These are phyloP conservation scores for Grosmannia serpens DNA, from an alignment of 2,329 filamentous ascomycete species.

Conservation along the genomic window DNA sequence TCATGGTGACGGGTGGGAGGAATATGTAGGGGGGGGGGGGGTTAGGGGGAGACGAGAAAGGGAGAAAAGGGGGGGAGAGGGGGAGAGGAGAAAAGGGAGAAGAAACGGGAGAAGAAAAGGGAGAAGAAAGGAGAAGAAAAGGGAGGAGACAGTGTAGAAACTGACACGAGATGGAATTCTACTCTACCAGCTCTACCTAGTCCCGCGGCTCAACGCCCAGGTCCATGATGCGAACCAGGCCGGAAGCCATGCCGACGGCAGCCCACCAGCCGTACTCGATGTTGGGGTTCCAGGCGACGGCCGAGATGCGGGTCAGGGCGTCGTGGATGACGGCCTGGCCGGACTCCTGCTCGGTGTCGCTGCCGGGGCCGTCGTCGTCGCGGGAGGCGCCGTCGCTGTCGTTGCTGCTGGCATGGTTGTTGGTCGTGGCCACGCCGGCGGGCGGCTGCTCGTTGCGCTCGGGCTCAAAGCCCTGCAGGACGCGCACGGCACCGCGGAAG, in stretches of 20 bases:
- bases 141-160: too few relatives aligned
- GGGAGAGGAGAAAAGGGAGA: too few relatives aligned
- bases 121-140: too few relatives aligned
- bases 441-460: conserved; percentile 33
- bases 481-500: conserved; percentile 30
- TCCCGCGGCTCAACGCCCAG: conserved; percentile 35
- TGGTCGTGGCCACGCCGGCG: conserved; percentile 13
- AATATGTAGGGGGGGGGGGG: conserved; percentile 33
- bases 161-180: too few relatives aligned
- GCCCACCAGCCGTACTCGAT: conserved; percentile 54
- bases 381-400: conserved; percentile 13
- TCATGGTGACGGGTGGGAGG: conserved; percentile 71
- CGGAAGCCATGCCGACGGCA: conserved; percentile 54
- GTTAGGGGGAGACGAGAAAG: too few relatives aligned
- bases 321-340: conserved; percentile 42
- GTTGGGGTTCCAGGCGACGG: conserved; percentile 59
- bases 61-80: too few relatives aligned
- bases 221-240: conserved; percentile 55
- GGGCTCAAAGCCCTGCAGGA: conserved; percentile 38
- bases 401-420: conserved; percentile 13
- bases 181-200: too few relatives aligned
- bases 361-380: conserved; percentile 14
- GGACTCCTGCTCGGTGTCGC: conserved; percentile 12
- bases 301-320: conserved; percentile 49
- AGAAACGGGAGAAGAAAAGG: too few relatives aligned